Conservation (phyloP, 2,329 filamentous ascomycete species). For the Aspergillus calidoustus region DNA sequence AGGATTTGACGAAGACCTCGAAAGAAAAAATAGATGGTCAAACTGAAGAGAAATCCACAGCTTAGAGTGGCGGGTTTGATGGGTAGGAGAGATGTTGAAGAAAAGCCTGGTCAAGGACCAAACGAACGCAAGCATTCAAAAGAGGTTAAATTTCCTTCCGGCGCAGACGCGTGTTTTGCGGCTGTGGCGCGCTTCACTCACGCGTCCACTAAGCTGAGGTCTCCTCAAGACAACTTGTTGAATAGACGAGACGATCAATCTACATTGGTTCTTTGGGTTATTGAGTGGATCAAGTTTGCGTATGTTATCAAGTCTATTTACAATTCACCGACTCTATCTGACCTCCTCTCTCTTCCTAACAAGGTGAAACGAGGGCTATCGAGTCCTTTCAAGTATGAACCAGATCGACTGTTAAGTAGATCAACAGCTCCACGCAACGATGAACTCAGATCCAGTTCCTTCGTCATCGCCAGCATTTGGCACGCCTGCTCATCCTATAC, state of each 20-base stretch:
- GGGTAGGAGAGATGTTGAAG: neutral
- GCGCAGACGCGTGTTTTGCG: neutral
- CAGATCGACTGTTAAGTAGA: no score
- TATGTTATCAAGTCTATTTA: neutral
- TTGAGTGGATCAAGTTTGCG: neutral
- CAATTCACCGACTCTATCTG: neutral
- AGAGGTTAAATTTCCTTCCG: neutral
- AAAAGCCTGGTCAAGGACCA: neutral
- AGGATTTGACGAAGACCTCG: neutral
- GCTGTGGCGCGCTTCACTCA: conserved; percentile 4
- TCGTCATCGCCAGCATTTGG: conserved; percentile 91
- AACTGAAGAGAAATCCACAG: neutral
- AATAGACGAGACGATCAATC: neutral
- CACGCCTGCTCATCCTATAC: conserved; percentile 79
- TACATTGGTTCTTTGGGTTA: neutral
- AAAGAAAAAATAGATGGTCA: neutral
- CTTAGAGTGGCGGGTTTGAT: conserved; percentile 15
- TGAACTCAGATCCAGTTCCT: conserved; percentile 65
- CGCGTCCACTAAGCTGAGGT: conserved; percentile 5
- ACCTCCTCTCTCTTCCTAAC: neutral
- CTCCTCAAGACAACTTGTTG: neutral
- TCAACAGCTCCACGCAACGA: conserved; percentile 15
- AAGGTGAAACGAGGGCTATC: neutral
- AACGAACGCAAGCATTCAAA: neutral
- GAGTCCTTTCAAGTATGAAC: neutral